phyloP scores from a whole-genome alignment of 2,329 filamentous ascomycete species.

The Aspergillus fijiensis region DNA sequence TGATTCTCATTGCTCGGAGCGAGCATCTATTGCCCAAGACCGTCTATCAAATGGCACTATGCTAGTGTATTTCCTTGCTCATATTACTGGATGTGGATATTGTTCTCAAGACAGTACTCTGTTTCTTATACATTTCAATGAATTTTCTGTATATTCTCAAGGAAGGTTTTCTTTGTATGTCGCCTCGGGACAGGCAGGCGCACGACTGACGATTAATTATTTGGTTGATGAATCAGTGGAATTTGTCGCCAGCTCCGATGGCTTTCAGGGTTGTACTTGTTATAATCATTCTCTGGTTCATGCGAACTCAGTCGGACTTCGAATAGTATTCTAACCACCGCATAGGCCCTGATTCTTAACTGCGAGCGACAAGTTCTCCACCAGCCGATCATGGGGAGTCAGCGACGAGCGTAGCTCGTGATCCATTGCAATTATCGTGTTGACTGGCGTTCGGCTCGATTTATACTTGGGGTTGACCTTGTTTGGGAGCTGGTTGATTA shows the following conservation, averaged over 20 bases:
- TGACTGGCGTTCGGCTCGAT: neutral
- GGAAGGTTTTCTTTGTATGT: neutral
- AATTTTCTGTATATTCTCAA: neutral
- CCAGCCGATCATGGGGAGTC: neutral
- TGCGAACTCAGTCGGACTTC: neutral
- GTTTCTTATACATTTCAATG: neutral
- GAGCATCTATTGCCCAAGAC: constrained; percentile 8
- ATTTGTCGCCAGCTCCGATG: neutral
- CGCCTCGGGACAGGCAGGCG: neutral
- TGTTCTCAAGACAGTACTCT: neutral
- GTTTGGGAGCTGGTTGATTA: neutral
- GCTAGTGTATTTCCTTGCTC: neutral
- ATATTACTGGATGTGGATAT: neutral
- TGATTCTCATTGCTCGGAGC: constrained; percentile 1
- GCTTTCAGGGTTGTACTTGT: neutral
- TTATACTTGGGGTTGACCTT: neutral
- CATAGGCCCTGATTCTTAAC: neutral
- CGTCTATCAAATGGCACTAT: neutral
- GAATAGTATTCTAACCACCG: neutral
- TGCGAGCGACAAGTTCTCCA: neutral
- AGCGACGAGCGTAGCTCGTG: neutral
- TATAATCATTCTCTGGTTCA: neutral
- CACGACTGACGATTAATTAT: neutral
- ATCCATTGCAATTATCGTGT: neutral
- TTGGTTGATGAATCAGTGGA: neutral